These are phyloP conservation scores for Nannizzia gypsea DNA, from an alignment of 2,329 filamentous ascomycete species.

Conservation along the genomic window DNA sequence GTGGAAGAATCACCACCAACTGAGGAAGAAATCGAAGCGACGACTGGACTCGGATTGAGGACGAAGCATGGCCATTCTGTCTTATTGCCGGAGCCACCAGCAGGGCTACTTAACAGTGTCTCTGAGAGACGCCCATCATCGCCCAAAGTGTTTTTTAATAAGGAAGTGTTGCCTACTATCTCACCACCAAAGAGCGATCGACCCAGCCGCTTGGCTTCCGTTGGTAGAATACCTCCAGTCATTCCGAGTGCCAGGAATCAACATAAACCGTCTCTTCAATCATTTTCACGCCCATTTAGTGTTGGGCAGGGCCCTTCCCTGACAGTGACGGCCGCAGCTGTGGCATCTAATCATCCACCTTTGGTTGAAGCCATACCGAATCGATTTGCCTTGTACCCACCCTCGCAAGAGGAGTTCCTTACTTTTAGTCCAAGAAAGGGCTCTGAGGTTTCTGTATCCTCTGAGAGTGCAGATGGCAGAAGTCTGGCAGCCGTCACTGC, in stretches of 20 bases:
- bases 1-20: slow-evolving; percentile 31
- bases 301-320: slow-evolving; percentile 34
- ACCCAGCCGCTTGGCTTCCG: slow-evolving; percentile 60
- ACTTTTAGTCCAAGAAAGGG: slow-evolving; percentile 61
- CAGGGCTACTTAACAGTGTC: slow-evolving; percentile 23
- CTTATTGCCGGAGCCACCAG: slow-evolving; percentile 34
- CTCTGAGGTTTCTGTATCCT: slow-evolving; percentile 57
- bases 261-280: slow-evolving; percentile 58
- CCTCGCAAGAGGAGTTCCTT: slow-evolving; percentile 50
- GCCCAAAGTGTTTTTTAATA: slow-evolving; percentile 28
- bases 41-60: slow-evolving; percentile 21
- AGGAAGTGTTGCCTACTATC: slow-evolving; percentile 14
- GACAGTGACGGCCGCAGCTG: slow-evolving; percentile 16
- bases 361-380: background rate
- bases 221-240: slow-evolving; percentile 77
- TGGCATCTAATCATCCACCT: slow-evolving; percentile 11
- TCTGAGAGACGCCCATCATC: slow-evolving; percentile 22
- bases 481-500: slow-evolving; percentile 54
- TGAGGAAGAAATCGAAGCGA: slow-evolving; percentile 22
- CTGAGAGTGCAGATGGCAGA: slow-evolving; percentile 36
- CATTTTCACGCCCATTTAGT: slow-evolving; percentile 76
- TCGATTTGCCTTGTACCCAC: background rate
- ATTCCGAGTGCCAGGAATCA: slow-evolving; percentile 53
- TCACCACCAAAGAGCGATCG: slow-evolving; percentile 21
- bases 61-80: slow-evolving; percentile 27